These are phyloP conservation scores for Lactarius psammicola DNA, from an alignment of 768 basidiomycete species.

Conservation along the genomic window DNA sequence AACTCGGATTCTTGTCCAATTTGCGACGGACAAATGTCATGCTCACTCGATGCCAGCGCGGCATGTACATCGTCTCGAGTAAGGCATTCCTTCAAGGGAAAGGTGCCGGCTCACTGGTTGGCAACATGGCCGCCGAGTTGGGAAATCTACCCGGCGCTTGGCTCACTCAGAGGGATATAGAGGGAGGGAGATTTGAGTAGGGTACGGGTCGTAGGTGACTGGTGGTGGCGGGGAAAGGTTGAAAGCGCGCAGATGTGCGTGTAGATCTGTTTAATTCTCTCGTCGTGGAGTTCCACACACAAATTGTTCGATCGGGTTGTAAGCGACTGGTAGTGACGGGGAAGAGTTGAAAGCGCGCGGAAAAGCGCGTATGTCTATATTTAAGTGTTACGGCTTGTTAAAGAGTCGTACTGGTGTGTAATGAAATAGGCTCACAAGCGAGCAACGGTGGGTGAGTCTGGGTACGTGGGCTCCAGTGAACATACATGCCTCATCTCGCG, in stretches of 20 bases:
- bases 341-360: no score
- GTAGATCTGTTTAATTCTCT: background rate
- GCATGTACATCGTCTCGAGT: conserved; percentile 74
- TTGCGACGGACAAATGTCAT: conserved; percentile 80
- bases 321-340: no score
- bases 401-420: conserved; percentile 8
- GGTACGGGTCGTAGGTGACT: background rate
- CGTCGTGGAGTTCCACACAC: background rate
- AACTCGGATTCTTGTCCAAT: conserved; percentile 66
- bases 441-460: conserved; percentile 15
- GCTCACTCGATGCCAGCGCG: conserved; percentile 75
- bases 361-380: background rate
- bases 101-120: conserved; percentile 50
- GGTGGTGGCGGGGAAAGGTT: background rate
- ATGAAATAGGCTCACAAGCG: conserved; percentile 20
- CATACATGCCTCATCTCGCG: conserved; percentile 57
- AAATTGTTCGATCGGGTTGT: background rate
- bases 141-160: conserved; percentile 36
- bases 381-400: background rate
- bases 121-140: conserved; percentile 39
- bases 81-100: conserved; percentile 55
- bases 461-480: conserved; percentile 7
- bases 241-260: conserved; percentile 1
- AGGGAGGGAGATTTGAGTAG: conserved; percentile 38
- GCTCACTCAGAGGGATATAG: conserved; percentile 39